Base-by-base conservation (phyloP, 495 filamentous ascomycete species). In the Entonaema liquescens region DNA sequence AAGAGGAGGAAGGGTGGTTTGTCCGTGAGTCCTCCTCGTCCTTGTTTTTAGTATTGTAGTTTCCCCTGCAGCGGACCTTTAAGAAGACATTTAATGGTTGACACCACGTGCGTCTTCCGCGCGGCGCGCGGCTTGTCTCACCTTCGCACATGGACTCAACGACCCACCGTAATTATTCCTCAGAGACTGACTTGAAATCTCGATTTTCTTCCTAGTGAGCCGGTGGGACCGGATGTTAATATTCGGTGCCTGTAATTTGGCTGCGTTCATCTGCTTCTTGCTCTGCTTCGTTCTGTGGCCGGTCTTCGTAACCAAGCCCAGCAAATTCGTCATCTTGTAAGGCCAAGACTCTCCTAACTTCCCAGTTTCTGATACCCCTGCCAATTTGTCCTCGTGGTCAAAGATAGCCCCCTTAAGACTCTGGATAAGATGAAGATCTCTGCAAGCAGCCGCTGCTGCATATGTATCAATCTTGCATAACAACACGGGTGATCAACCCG, bases 311-410 rank as follows among this genome's bases (percentile, higher is more conserved):
- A 79, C 91, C 68, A 90, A 85, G 81, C 95, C 95, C 64, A 86
- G 91, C 75, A 99, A 99, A 83, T 97, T 99, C 77, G 95, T 95
- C 55, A 92, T 97, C 65, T 79, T 99, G 95, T 98, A 89, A 90
- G 95, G 94, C 53, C 72, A 67, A 63, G 68, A 61, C 55, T 69
- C 56, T 67, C 64, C 73, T 67, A 61, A 62, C 57, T 69, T 38
- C 58, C 55, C 49, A 63, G 13, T 31, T 59, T 55, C 58, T 26
- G 12, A 44, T 56, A 49, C 63, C 52, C 40, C 50, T 67, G 59
- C 44, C 61, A 3, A 19, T 29, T 40, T 74, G 67, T 74, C 67
- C 71, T 67, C 63, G 71, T 70, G 71, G 62, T 38, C 57, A 63
- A 29, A 52, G 26, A 53, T 21, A 65, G 59, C 60, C 40, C 63